phyloP scores from a whole-genome alignment of 192 early-diverging fungal genomes.

The Chytriomyces confervae region DNA sequence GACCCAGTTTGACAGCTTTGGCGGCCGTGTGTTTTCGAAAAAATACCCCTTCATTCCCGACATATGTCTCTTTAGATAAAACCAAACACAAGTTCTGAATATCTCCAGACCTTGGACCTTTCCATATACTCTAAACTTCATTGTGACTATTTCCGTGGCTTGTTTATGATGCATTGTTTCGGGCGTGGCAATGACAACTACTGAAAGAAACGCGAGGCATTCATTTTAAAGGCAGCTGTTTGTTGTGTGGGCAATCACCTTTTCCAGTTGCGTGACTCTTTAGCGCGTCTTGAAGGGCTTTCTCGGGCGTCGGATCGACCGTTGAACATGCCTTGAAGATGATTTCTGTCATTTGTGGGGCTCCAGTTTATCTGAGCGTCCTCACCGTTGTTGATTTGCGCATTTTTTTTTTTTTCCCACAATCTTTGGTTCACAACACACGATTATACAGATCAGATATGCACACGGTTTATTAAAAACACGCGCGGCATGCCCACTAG shows the following conservation, averaged over 20 bases:
- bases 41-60: constrained; percentile 25
- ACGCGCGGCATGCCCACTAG: neutral
- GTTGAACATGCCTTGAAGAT: too few species aligned
- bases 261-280: too few species aligned
- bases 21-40: constrained; percentile 30
- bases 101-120: constrained; percentile 30
- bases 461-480: too few species aligned
- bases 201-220: neutral
- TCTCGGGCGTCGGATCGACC: too few species aligned
- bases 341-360: too few species aligned
- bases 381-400: too few species aligned
- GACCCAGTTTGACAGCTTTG: constrained; percentile 12
- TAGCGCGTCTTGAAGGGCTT: too few species aligned
- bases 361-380: too few species aligned
- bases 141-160: constrained; percentile 1
- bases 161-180: neutral
- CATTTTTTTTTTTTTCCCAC: neutral
- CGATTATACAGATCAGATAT: too few species aligned
- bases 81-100: neutral
- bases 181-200: neutral
- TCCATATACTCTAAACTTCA: constrained; percentile 26
- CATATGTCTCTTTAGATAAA: neutral
- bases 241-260: too few species aligned
- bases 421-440: neutral
- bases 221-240: neutral